Conservation (phyloP, 2,329 filamentous ascomycete genomes). For the Plectosphaerella sp. region DNA sequence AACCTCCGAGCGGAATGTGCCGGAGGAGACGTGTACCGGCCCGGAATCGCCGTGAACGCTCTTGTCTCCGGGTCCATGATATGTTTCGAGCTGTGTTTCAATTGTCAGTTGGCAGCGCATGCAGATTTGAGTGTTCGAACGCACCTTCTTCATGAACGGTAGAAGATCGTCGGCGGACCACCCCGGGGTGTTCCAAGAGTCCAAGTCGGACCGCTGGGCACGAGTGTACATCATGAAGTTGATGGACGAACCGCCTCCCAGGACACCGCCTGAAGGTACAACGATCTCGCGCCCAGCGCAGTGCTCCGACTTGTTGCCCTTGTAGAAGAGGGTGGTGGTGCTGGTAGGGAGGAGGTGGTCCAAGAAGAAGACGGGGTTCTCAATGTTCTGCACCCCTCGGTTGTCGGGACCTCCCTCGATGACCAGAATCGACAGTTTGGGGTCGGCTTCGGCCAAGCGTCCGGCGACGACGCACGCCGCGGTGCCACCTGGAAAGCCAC, state of each 20-base stretch:
- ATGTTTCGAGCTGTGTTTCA: conserved; percentile 15
- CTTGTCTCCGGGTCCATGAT: conserved; percentile 17
- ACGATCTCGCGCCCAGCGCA: conserved; percentile 37
- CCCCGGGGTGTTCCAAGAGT: conserved; percentile 47
- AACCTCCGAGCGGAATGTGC: conserved; percentile 32
- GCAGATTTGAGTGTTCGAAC: not conserved
- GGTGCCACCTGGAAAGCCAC: conserved; percentile 30
- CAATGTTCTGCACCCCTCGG: conserved; percentile 40
- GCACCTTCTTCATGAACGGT: conserved; percentile 44
- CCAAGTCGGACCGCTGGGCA: conserved; percentile 40
- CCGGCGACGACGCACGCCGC: conserved; percentile 44
- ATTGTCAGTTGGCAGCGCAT: not conserved
- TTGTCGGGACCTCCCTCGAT: conserved; percentile 52
- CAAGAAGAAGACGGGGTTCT: conserved; percentile 47
- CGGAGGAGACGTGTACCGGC: conserved; percentile 43
- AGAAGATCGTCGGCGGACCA: conserved; percentile 47
- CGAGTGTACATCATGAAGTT: conserved; percentile 44
- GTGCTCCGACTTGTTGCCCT: conserved; percentile 37
- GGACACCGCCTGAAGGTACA: conserved; percentile 34
- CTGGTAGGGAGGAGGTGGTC: conserved; percentile 67
- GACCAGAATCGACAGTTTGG: conserved; percentile 42
- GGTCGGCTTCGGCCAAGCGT: conserved; percentile 43
- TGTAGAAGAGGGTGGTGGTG: conserved; percentile 51
- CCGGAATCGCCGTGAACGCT: conserved; percentile 38
- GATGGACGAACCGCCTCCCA: conserved; percentile 47